Conservation (phyloP, 1,284 basidiomycete species). For the Cryptococcus depauperatus region DNA sequence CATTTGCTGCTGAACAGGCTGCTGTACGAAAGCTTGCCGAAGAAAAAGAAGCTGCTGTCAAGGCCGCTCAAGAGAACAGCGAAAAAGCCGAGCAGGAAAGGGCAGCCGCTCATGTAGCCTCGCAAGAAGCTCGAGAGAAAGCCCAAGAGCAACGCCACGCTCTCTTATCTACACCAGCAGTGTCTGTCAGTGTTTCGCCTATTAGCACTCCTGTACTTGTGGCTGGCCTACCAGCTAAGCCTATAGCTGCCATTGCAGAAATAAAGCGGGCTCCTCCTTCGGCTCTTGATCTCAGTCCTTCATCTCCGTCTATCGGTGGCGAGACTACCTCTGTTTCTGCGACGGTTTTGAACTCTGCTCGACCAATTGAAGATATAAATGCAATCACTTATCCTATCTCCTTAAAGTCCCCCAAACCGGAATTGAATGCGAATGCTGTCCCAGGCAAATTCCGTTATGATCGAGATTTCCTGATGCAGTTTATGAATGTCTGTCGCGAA, state of each 20-base stretch:
- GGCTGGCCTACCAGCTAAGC: constrained; percentile 43
- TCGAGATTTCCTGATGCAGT: constrained; percentile 94
- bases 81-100: constrained; percentile 32
- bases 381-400: constrained; percentile 75
- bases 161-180: constrained; percentile 18
- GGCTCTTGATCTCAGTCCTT: constrained; percentile 57
- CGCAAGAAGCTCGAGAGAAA: constrained; percentile 19
- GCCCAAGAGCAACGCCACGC: constrained; percentile 27
- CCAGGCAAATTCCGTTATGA: constrained; percentile 96
- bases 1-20: constrained; percentile 16
- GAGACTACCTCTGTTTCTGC: constrained; percentile 42
- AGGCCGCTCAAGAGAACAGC: constrained; percentile 14
- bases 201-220: constrained; percentile 37
- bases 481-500: constrained; percentile 91
- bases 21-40: constrained; percentile 46
- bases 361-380: constrained; percentile 73
- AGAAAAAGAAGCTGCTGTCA: constrained; percentile 46
- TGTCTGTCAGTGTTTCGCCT: constrained; percentile 30
- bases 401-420: constrained; percentile 71
- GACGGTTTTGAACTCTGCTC: constrained; percentile 64
- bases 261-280: constrained; percentile 50
- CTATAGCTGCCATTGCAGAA: constrained; percentile 32
- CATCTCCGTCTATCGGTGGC: constrained; percentile 28
- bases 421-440: constrained; percentile 70
- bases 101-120: constrained; percentile 20